Conservation (phyloP, 768 basidiomycete species). For the Rhodotorula diobovata region DNA sequence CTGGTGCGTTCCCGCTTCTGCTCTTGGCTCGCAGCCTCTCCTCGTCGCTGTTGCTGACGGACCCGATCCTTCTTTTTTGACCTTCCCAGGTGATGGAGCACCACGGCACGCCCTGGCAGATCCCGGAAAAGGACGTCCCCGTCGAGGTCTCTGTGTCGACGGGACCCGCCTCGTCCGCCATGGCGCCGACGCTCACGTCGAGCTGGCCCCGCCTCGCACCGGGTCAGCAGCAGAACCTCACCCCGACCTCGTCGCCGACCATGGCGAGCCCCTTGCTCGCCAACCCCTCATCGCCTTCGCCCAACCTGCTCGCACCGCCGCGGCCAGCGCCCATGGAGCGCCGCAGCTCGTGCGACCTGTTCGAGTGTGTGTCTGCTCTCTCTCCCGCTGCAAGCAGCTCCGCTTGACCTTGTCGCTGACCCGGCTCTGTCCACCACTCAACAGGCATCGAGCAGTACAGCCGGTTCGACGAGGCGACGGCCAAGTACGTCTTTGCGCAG, state of each 20-base stretch:
- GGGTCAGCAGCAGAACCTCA: background rate
- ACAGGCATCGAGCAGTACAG: conserved; percentile 72
- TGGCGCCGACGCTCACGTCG: conserved; percentile 7
- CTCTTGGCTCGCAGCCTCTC: background rate
- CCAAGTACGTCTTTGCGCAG: conserved; percentile 78
- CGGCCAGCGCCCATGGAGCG: conserved; percentile 53
- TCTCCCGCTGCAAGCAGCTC: no score
- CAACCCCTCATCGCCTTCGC: conserved; percentile 12
- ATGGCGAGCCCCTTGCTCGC: conserved; percentile 23
- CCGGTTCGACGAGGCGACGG: conserved; percentile 69
- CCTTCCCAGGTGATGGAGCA: conserved; percentile 55
- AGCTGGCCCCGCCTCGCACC: conserved; percentile 3
- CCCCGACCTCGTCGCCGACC: conserved; percentile 31
- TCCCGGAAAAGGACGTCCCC: conserved; percentile 11
- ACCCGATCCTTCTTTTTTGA: no score
- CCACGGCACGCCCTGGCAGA: conserved; percentile 81
- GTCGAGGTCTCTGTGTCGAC: conserved; percentile 7
- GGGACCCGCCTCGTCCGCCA: conserved; percentile 8
- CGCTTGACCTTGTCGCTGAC: no score
- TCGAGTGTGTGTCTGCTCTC: conserved; percentile 59
- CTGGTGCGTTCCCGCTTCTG: conserved; percentile 56
- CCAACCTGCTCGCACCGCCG: conserved; percentile 26
- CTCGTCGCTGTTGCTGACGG: background rate
- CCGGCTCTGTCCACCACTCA: no score
- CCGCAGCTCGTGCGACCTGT: conserved; percentile 82